phyloP scores from a whole-genome alignment of 192 early-diverging fungal genomes.

The Tieghemiomyces parasiticus region DNA sequence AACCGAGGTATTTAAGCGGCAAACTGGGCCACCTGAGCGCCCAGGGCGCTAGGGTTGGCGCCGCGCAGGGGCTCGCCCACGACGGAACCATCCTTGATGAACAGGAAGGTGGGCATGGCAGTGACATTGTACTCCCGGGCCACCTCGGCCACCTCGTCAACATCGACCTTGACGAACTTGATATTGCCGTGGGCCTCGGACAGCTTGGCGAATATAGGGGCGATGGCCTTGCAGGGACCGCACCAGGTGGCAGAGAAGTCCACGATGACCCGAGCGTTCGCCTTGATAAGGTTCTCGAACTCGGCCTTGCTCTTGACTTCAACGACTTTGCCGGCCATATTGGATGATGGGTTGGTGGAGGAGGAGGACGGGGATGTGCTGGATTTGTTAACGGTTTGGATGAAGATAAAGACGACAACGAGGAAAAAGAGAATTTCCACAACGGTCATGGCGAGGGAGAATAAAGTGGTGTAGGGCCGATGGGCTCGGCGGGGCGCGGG shows the following conservation, averaged over 20 bases:
- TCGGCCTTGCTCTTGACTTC: neutral
- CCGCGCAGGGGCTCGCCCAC: neutral
- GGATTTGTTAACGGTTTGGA: neutral
- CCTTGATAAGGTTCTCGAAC: neutral
- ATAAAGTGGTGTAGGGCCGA: neutral
- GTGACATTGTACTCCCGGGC: slow-evolving; percentile 27
- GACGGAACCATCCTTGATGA: slow-evolving; percentile 15
- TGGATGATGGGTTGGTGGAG: neutral
- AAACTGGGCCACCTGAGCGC: too few relatives aligned
- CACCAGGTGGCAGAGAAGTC: slow-evolving; percentile 80
- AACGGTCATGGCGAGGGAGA: neutral
- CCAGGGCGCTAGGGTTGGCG: neutral
- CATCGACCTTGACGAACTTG: slow-evolving; percentile 69
- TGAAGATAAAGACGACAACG: neutral
- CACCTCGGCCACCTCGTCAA: slow-evolving; percentile 43
- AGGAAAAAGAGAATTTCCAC: neutral
- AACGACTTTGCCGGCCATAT: neutral
- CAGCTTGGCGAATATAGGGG: slow-evolving; percentile 45
- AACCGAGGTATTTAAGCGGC: too few relatives aligned
- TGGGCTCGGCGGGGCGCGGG: too few relatives aligned
- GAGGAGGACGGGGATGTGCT: neutral
- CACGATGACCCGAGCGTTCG: slow-evolving; percentile 40
- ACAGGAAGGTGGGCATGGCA: slow-evolving; percentile 69
- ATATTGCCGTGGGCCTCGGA: slow-evolving; percentile 31
- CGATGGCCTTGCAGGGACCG: slow-evolving; percentile 69